Base-by-base conservation (phyloP, 2,329 filamentous ascomycete species). In the Fusarium caatingaense region DNA sequence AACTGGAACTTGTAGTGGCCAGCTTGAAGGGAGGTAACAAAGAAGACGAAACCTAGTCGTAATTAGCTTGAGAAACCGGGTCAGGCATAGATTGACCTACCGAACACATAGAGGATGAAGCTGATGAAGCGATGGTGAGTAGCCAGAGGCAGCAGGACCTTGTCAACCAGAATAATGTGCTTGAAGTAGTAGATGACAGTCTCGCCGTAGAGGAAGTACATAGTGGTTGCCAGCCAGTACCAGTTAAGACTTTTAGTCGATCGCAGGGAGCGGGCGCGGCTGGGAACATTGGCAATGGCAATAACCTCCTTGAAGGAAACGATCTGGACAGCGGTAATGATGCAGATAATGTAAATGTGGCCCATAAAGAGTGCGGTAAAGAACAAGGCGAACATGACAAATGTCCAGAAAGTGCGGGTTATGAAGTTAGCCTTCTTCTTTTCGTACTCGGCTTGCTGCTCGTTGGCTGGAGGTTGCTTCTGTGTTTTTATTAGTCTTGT, bases 151-250 rank as follows among this genome's bases (percentile, higher is more conserved):
- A 98, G 85, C 66, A 99, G 85, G 47, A 98, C 92, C 80, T 92
- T 93, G 82, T 99, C 96, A 47, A 99, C 94, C 63, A 99, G 84
- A 45, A 99, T 90, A 72, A 99, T 95, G 79, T 99, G 96, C 87
- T 99, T 99, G 84, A 99, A 99, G 83, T 99, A 99, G 84, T 99
- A 99, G 77, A 99, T 97, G 77, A 99, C 95, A 76, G 93, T 98
- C 83, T 99, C 96, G 78, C 96, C 96, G 79, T 99, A 99, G 53
- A 99, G 86, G 76, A 97, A 99, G 85, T 99, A 99, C 95, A 99
- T 98, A 73, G 95, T 97, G 27, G 93, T 93, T n/a, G 94, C 96
- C 56, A 99, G 87, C 85, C 97, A 99, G 82, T 99, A 99, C 96
- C 96, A 99, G 82, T 98, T 98, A 75, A 99, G 85, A 72, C 93